Base-by-base conservation (phyloP, 1,284 basidiomycete species). In the Fomes fomentarius region DNA sequence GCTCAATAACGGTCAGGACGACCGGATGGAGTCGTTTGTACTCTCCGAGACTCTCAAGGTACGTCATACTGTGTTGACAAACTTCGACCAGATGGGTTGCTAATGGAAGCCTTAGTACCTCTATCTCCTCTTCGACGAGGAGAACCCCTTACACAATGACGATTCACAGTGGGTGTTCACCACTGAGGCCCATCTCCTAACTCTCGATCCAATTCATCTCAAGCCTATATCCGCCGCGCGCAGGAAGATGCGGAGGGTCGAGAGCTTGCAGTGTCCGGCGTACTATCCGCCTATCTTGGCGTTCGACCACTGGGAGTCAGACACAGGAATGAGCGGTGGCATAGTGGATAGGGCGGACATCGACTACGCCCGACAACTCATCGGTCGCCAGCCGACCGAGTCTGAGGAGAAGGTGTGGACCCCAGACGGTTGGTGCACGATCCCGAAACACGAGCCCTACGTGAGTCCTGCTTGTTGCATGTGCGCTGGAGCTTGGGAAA, bases 11-110 rank as follows among this genome's bases (percentile, higher is more conserved):
- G 79, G 83, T 64, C 82, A 82, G 21, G 92, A 94, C 61, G 92
- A 96, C 66, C 81, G 94, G 53, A 96, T 96, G 94, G 94, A 96
- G 70, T 94, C 91, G 2, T 96, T 96, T 69, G 85, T 86, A 9
- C 78, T 96, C 19, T 95, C 93, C 2, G 94, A 95, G 74, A 95
- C 93, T 1, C 75, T 96, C 45, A 96, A 94, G 77, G 93, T 90
- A 57, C 35, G 77, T 43, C 4, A 51, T 30, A 10, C 40, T 22
- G 47, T 10, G 42, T 50, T 47, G 10, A 25, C 33, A 8, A 2
- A 17, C 25, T 7, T 33, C 17, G 37, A 10, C 8, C n/a, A n/a
- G n/a, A n/a, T n/a, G n/a, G n/a, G n/a, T n/a, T n/a, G n/a, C n/a
- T n/a, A n/a, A n/a, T n/a, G n/a, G n/a, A n/a, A n/a, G n/a, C n/a